A percentile compares a stretch with the other conserved stretches of the same genome.
Conservation (phyloP, 2,329 filamentous ascomycete genomes). For the Pseudogymnoascus sp. region DNA sequence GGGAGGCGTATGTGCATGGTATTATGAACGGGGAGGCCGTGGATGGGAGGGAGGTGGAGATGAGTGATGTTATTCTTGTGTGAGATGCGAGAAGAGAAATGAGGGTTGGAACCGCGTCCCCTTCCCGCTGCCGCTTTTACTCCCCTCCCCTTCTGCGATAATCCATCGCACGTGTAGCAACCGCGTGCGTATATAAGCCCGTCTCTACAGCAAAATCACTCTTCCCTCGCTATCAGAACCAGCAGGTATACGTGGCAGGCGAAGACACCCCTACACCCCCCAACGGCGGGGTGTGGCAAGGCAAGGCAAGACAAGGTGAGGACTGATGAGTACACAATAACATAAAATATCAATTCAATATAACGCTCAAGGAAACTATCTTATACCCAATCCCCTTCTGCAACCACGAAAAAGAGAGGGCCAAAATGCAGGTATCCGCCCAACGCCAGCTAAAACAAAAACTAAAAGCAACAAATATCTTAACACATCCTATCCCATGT, state of each 20-base stretch:
- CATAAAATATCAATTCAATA: constrained; percentile 4
- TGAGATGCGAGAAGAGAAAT: neutral
- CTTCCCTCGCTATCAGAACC: no score
- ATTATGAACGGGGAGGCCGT: neutral
- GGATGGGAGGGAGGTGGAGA: neutral
- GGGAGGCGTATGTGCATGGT: neutral
- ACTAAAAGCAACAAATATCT: constrained; percentile 1
- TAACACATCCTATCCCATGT: neutral
- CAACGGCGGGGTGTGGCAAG: no score
- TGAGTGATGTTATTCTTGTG: neutral
- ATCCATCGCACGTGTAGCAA: no score
- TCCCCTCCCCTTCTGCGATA: no score
- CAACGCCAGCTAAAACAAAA: constrained; percentile 4
- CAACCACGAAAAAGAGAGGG: neutral
- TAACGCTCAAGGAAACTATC: constrained; percentile 8
- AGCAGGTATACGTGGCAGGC: neutral
- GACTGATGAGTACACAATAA: neutral
- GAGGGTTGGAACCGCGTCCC: neutral
- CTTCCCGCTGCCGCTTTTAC: no score
- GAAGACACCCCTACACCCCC: neutral
- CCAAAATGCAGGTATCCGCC: constrained; percentile 6
- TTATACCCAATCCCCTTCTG: constrained; percentile 8
- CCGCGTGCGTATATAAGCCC: no score
- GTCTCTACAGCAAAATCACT: no score
- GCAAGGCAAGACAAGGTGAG: neutral